Evolutionary conservation across 345 rosid species (phyloP), one percentile per base, ranked within the genome.

Genomic region (Conringia planisiliqua): DNA sequence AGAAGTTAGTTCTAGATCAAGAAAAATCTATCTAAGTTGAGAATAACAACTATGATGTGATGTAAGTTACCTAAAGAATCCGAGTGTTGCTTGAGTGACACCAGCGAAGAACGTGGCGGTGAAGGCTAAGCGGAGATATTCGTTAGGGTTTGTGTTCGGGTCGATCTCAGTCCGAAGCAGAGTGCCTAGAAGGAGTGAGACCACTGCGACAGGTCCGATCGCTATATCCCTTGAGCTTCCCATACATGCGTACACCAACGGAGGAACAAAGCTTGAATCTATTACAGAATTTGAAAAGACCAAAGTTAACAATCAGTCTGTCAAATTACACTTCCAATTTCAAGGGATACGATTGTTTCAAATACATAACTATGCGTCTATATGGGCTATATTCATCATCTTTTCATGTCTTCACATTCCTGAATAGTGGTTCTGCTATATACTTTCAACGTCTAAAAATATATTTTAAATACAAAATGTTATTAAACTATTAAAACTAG

Each of bases 161-260:
- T 93, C 94, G 36, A 93, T 79, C 82, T 89, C 97, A 4, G 75
- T 63, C 20, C 78, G 86, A 72, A 93, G 90, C 77, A 90, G 76
- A 50, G 89, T 89, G 16, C 97, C 97, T 64, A 93, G 59, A 73
- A 91, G 78, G 32, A 93, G 97, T 62, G 98, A 93, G 38, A 93
- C 96, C 80, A 93, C 97, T 2, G 98, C 98, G 3, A 93, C 98
- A 0, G 98, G 98, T 55, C 98, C 98, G 48, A 93, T 91, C 1
- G 98, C 97, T 67, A 91, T 93, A 72, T 93, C 98, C 76, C 91
- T 82, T 62, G 98, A 93, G 61, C 98, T 93, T 20, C 98, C 97
- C 97, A 93, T 93, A 76, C 81, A 80, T 12, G 97, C 96, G 73
- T 93, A 93, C 80, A 93, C 81, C 81, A 93, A 60, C 8, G 97